Evolutionary conservation across 2,329 filamentous ascomycete species (phyloP).

Genomic region (Aotearoamyces nothofagi): DNA sequence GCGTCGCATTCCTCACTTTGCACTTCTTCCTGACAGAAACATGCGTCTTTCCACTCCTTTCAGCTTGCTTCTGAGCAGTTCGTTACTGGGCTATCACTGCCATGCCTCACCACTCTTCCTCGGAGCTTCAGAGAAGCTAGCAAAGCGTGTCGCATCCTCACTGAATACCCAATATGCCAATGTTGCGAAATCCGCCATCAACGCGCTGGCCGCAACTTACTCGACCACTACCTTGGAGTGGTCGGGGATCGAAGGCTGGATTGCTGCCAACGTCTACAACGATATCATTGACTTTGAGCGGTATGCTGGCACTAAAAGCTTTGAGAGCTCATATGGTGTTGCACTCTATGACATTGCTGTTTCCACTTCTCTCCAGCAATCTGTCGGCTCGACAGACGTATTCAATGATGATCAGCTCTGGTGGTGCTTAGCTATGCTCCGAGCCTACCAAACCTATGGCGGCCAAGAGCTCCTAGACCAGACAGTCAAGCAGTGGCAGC

Average conservation of each 20-base stretch:
- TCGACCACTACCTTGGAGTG: constrained; percentile 3
- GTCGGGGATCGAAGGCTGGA: constrained; percentile 6
- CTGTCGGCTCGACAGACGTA: constrained; percentile 3
- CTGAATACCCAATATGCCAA: too few species aligned
- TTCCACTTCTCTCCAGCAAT: constrained; percentile 1
- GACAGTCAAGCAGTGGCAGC: constrained; percentile 5
- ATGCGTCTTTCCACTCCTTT: too few species aligned
- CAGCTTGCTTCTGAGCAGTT: too few species aligned
- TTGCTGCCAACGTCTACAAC: constrained; percentile 8
- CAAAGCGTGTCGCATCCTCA: too few species aligned
- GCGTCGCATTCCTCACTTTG: too few species aligned
- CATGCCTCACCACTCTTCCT: too few species aligned
- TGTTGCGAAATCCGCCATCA: constrained; percentile 3
- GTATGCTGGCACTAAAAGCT: constrained; percentile 1
- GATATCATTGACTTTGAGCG: constrained; percentile 6
- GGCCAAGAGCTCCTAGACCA: constrained; percentile 3
- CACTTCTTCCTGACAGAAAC: too few species aligned
- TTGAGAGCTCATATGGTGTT: constrained; percentile 2
- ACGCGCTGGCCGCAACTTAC: constrained; percentile 3
- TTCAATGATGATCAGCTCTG: constrained; percentile 9
- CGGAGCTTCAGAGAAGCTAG: too few species aligned
- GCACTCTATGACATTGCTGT: constrained; percentile 3
- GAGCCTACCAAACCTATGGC: constrained; percentile 6
- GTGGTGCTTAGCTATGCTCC: constrained; percentile 8
- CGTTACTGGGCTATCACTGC: too few species aligned